These are phyloP conservation scores for Phytophthora citricola DNA, from an alignment of 352 stramenopile species.

Conservation along the genomic window DNA sequence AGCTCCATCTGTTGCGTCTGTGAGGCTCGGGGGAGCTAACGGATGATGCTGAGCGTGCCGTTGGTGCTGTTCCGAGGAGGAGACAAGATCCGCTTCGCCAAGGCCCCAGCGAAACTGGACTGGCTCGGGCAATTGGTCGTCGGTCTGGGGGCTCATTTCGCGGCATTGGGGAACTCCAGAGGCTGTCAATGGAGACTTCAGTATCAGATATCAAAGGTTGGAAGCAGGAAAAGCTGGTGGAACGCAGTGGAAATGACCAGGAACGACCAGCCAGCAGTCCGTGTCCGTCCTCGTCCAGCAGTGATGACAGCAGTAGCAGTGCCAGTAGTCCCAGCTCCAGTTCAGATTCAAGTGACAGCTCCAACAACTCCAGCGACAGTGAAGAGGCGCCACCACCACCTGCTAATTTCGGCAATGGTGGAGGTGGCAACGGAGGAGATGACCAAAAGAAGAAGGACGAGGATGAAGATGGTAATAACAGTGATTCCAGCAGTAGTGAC, in stretches of 20 bases:
- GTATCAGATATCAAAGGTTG: background rate
- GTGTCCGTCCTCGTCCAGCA: conserved; percentile 48
- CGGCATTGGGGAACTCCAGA: conserved; percentile 7
- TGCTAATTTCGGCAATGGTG: conserved; percentile 9
- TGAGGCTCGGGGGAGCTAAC: conserved; percentile 2
- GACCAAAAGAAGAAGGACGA: conserved; percentile 39
- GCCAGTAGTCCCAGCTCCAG: conserved; percentile 40
- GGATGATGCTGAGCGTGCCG: conserved; percentile 26
- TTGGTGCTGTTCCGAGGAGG: conserved; percentile 20
- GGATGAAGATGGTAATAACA: conserved; percentile 34
- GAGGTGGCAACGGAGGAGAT: conserved; percentile 26
- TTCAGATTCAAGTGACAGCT: conserved; percentile 29
- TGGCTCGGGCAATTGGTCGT: conserved; percentile 18
- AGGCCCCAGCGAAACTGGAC: conserved; percentile 6
- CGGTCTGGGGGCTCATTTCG: conserved; percentile 6
- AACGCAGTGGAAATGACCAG: conserved; percentile 22
- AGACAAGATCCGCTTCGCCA: conserved; percentile 9
- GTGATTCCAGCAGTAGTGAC: conserved; percentile 47
- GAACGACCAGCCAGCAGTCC: conserved; percentile 44
- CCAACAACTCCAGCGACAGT: conserved; percentile 41
- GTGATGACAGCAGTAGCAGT: conserved; percentile 26
- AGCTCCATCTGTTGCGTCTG: conserved; percentile 17
- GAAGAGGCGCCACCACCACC: conserved; percentile 29
- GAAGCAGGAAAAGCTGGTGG: conserved; percentile 8
- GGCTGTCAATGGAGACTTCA: background rate